A percentile compares a stretch with the other conserved stretches of the same genome.
Conservation (phyloP, 2,329 filamentous ascomycete genomes). For the Emmonsiellopsis sp. region DNA sequence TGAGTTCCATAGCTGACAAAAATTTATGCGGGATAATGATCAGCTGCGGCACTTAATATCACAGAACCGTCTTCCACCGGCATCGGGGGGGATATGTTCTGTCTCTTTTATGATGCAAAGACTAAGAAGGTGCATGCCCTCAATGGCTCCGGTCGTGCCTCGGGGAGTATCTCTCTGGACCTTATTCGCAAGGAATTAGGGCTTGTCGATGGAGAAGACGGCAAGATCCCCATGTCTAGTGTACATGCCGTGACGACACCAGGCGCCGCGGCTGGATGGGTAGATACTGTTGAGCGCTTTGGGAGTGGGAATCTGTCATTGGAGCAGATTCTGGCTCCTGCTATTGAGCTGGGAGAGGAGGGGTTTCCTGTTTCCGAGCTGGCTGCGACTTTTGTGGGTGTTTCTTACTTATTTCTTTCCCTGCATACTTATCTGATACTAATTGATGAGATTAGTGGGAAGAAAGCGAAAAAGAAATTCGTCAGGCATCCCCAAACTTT, state of each 20-base stretch:
- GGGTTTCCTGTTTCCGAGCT: constrained; percentile 86
- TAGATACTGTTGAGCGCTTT: constrained; percentile 77
- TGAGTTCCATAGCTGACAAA: not conserved
- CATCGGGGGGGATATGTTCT: constrained; percentile 96
- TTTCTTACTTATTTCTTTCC: not conserved
- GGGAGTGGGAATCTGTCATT: constrained; percentile 77
- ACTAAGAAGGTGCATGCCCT: constrained; percentile 74
- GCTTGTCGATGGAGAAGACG: constrained; percentile 47
- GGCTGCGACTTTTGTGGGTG: constrained; percentile 56
- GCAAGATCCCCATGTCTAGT: constrained; percentile 63
- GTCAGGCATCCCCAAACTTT: constrained; percentile 72
- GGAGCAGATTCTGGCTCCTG: constrained; percentile 69
- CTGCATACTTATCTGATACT: constrained; percentile 4
- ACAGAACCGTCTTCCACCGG: constrained; percentile 90
- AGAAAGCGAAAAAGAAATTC: constrained; percentile 53
- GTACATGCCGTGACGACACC: constrained; percentile 80
- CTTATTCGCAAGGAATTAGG: constrained; percentile 61
- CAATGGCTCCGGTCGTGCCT: constrained; percentile 87
- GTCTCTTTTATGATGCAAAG: constrained; percentile 79
- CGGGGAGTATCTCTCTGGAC: constrained; percentile 59
- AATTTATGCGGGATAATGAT: not conserved
- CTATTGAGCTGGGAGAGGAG: constrained; percentile 75
- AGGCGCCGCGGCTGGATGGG: constrained; percentile 87
- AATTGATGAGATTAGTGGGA: constrained; percentile 54
- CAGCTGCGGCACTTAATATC: constrained; percentile 83